Evolutionary conservation across 148 eudicot species (phyloP).

Genomic region (Rhododendron griersonianum): DNA sequence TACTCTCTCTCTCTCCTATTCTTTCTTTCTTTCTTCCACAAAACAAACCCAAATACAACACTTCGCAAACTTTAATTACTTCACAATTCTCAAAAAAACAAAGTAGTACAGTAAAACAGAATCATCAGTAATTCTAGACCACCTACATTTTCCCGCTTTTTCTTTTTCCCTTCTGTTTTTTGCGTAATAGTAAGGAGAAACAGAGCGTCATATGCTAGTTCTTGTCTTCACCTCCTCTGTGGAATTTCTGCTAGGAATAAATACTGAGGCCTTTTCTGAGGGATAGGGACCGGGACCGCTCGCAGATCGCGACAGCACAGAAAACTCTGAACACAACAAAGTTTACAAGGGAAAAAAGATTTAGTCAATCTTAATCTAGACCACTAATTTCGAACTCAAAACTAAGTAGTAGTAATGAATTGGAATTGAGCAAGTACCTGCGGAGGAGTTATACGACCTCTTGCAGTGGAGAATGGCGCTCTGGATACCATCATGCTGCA

Average conservation of each 20-base stretch:
- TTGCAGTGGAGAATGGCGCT: constrained; percentile 74
- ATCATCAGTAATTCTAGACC: not conserved
- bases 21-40: not conserved
- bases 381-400: too few species aligned
- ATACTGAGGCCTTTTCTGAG: constrained; percentile 13
- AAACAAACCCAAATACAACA: not conserved
- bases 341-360: not conserved
- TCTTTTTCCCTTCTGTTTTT: not conserved
- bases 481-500: constrained; percentile 56
- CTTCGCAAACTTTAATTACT: not conserved
- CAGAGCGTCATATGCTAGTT: constrained; percentile 26
- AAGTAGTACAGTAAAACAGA: not conserved
- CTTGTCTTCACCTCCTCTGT: constrained; percentile 26
- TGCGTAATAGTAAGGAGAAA: not conserved
- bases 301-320: constrained; percentile 22
- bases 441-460: constrained; percentile 36
- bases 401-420: too few species aligned
- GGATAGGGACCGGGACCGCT: constrained; percentile 12
- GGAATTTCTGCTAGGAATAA: not conserved
- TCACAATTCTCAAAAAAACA: not conserved
- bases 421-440: not conserved
- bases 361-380: not conserved
- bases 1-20: not conserved
- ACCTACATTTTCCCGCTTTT: not conserved
- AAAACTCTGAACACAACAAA: constrained; percentile 5